Evolutionary conservation across 805 yeast species (phyloP), one percentile per base, ranked within the genome.

Genomic region (Maudiozyma barnettii): DNA sequence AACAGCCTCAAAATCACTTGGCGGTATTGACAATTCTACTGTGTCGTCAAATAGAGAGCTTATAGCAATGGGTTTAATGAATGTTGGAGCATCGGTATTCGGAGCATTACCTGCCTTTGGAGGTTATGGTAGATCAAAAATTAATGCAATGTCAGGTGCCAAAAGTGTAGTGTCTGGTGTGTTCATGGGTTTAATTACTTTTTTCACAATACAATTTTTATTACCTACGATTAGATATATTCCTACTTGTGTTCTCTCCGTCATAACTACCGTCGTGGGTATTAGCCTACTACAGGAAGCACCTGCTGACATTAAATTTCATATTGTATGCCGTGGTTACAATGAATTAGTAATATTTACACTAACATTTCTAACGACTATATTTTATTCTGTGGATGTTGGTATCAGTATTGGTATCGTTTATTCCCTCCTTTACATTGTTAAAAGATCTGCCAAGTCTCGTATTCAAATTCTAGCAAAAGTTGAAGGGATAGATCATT

Each of bases 91-190:
- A 0, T 75, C 87, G 3, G 19, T 56, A 8, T 62, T 79, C 46
- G 84, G 86, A 39, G 84, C 89, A 0, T 68, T 91, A 14, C 97
- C 99, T 0, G 79, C 95, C 0, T 90, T 90, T 72, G 99, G 98
- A 9, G 98, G 98, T 0, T 91, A 90, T 60, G 98, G 96, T 1
- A 75, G 98, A 57, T 84, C 95, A 16, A 89, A 85, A 58, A 81
- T 91, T 49, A 91, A 91, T 67, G 84, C 90, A 1, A 69, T 88
- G 45, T 79, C 89, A 13, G 96, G 96, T 5, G 98, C 95, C 0
- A 78, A 78, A 53, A 85, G 96, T 0, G 90, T 90, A 10, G 70
- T 82, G 60, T 77, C 93, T n/a, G 95, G 95, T 0, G 78, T 80
- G 4, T 76, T 85, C 10, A 83, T 90, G 82, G 91, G 95, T 0